Evolutionary conservation across 345 rosid species (phyloP), one percentile per base, ranked within the genome.

Genomic region (Viola odorata): DNA sequence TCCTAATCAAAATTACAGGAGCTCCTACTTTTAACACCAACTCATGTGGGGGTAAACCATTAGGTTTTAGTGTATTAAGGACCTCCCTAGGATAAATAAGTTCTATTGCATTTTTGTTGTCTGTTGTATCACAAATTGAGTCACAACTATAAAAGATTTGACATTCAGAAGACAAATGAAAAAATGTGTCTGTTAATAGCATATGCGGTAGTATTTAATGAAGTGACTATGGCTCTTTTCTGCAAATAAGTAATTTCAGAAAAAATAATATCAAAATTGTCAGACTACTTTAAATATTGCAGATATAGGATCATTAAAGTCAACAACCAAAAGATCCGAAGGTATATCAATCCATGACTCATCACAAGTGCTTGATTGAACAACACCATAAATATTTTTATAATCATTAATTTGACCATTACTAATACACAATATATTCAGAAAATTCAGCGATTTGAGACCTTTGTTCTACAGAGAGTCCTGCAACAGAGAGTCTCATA

Each of bases 1-100:
- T 67, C 9, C 71, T 36, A 0, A 60, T 13, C 3, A 59, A 38
- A 37, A 60, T 67, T 3, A 60, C 14, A 4, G 41, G 60, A 4
- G 48, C 12, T 0, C 39, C 0, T 4, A 60, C 11, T 44, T 61
- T 52, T 11, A 52, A 23, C 16, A 5, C 11, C 7, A 52, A 3
- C 7, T 7, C 12, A 23, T 52, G 6, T 0, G 8, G 37, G 1
- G 55, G 13, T 7, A 52, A 2, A 7, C 37, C 37, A 23, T 52
- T 52, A 0, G 12, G 12, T 17, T 23, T 13, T 15, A 52, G 2
- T 0, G 32, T 5, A 17, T 52, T 52, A 15, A 52, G 7, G 23
- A 52, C 16, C 37, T 52, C 55, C 8, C 7, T 52, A 7, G 55
- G 55, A 52, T 52, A 23, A 7, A 47, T 5, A 47, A 5, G 5